A percentile compares a stretch with the other conserved stretches of the same genome.
Conservation (phyloP, 1,139 yeast genomes). For the Blastobotrys malaysiensis region DNA sequence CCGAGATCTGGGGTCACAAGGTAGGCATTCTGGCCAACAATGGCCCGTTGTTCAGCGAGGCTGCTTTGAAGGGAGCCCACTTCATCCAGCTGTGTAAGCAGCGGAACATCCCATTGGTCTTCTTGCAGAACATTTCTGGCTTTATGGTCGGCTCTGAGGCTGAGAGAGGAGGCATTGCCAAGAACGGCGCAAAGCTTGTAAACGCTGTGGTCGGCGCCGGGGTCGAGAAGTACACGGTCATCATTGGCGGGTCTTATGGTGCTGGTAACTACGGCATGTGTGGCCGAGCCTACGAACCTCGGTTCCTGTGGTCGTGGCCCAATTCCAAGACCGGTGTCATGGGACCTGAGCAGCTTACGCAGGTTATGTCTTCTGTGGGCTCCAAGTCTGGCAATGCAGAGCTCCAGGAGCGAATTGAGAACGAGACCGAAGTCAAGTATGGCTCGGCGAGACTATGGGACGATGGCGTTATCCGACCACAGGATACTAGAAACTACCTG, state of each 20-base stretch:
- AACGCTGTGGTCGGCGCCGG: constrained; percentile 35
- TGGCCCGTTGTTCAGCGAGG: constrained; percentile 34
- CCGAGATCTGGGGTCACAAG: constrained; percentile 31
- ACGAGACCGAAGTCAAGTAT: constrained; percentile 29
- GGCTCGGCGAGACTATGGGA: constrained; percentile 35
- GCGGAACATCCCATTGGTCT: constrained; percentile 32
- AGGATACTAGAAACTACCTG: constrained; percentile 30
- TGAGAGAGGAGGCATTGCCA: constrained; percentile 35
- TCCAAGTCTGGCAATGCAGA: constrained; percentile 24
- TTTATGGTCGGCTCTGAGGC: constrained; percentile 37
- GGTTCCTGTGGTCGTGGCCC: constrained; percentile 36
- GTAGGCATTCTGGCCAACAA: constrained; percentile 35
- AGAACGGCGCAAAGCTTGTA: constrained; percentile 35
- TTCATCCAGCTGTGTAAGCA: constrained; percentile 35
- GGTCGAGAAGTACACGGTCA: constrained; percentile 33
- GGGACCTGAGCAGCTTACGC: constrained; percentile 36
- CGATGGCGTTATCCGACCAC: constrained; percentile 33
- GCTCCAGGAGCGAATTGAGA: constrained; percentile 29
- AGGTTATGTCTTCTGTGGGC: constrained; percentile 33
- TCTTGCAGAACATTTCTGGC: constrained; percentile 34
- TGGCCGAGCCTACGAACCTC: constrained; percentile 35
- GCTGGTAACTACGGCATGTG: constrained; percentile 38
- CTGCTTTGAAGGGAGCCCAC: constrained; percentile 34
- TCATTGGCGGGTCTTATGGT: constrained; percentile 35
- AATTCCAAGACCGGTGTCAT: constrained; percentile 35